A percentile compares a stretch with the other conserved stretches of the same genome.
phyloP scores from a whole-genome alignment of 148 eudicot genomes.

The Selenicereus undatus region DNA sequence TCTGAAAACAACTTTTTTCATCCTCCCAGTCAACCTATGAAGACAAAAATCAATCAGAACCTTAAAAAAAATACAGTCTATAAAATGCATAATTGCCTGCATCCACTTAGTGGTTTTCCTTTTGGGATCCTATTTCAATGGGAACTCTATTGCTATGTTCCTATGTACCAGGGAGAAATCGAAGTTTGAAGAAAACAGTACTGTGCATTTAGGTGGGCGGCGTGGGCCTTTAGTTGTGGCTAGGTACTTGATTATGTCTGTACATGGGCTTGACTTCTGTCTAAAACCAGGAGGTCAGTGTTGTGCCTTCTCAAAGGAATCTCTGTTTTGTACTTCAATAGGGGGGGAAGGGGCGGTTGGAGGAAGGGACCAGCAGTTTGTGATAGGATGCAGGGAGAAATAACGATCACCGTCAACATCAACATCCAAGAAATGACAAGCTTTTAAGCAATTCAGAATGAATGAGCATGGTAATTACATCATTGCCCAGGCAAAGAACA shows the following conservation, averaged over 20 bases:
- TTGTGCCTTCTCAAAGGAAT: neutral
- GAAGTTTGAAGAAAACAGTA: slow-evolving; percentile 8
- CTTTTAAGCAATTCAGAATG: neutral
- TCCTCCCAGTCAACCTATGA: slow-evolving; percentile 88
- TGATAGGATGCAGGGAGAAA: neutral
- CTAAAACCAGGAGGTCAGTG: neutral
- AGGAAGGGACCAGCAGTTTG: neutral
- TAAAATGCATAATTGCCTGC: neutral
- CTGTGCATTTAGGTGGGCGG: neutral
- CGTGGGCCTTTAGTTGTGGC: neutral
- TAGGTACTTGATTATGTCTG: neutral
- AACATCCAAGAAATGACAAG: neutral
- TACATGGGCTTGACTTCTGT: neutral
- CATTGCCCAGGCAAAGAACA: slow-evolving; percentile 86
- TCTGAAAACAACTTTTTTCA: slow-evolving; percentile 83
- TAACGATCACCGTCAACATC: neutral
- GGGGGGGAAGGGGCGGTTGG: neutral
- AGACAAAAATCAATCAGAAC: slow-evolving; percentile 19
- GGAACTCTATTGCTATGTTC: too few relatives aligned
- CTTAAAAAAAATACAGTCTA: slow-evolving; percentile 2
- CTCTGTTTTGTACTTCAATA: neutral
- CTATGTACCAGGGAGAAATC: neutral
- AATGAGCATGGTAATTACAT: slow-evolving; percentile 47
- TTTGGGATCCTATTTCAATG: too few relatives aligned
- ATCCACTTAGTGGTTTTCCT: neutral